These are phyloP conservation scores for Cyclotella sp. DNA, from an alignment of 108 stramenopile genomes.

Conservation along the genomic window DNA sequence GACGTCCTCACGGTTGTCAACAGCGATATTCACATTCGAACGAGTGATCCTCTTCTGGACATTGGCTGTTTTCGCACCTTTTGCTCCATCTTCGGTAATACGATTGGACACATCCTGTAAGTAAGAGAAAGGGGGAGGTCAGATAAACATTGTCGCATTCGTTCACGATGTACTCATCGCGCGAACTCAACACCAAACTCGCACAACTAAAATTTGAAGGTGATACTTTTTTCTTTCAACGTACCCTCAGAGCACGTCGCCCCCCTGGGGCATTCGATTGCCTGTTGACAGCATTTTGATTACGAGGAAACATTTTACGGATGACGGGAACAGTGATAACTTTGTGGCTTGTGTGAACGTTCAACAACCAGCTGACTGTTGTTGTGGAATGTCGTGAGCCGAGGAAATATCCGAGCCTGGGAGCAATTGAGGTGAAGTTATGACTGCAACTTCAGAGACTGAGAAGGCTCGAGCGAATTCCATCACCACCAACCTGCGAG, in stretches of 20 bases:
- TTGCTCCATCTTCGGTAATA: slow-evolving; percentile 27
- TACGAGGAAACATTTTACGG: slow-evolving; percentile 35
- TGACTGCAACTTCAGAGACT: not conserved
- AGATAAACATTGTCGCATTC: slow-evolving; percentile 2
- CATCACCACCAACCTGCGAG: not conserved
- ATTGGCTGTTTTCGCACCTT: slow-evolving; percentile 20
- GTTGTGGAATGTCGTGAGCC: not conserved
- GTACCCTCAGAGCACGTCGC: slow-evolving; percentile 51
- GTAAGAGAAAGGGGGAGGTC: slow-evolving; percentile 1
- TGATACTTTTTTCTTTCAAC: slow-evolving; percentile 8
- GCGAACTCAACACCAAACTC: not conserved
- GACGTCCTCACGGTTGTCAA: slow-evolving; percentile 29
- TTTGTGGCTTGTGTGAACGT: not conserved
- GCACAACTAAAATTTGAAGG: not conserved
- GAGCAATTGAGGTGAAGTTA: not conserved
- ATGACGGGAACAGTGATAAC: not conserved
- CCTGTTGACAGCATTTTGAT: slow-evolving; percentile 22
- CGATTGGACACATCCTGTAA: slow-evolving; percentile 56
- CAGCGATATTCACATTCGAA: slow-evolving; percentile 19
- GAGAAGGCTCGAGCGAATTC: not conserved
- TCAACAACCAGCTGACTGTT: not conserved
- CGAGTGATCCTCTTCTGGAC: slow-evolving; percentile 27
- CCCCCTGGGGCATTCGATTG: slow-evolving; percentile 22
- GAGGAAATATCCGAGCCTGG: too few species aligned
- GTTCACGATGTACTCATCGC: not conserved